Percentiles rank a stretch among this genome's conserved stretches.
Conservation (phyloP, 306 rosid species). For the Medicago lupulina region DNA sequence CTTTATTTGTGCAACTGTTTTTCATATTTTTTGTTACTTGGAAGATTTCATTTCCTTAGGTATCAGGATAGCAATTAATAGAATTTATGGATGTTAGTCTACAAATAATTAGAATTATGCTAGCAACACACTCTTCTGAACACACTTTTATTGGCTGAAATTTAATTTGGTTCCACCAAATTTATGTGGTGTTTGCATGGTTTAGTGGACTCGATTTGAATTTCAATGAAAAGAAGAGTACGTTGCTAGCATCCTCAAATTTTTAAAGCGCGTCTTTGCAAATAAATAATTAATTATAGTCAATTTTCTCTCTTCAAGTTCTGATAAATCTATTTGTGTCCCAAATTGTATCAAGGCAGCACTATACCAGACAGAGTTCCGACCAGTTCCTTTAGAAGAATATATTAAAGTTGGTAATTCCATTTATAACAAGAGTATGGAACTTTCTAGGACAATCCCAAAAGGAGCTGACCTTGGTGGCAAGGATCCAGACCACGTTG, state of each 20-base stretch:
- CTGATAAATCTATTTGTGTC: conserved; percentile 42
- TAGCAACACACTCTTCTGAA: too few species aligned
- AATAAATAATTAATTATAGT: too few species aligned
- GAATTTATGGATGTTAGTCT: not conserved
- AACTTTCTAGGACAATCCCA: conserved; percentile 71
- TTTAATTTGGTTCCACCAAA: not conserved
- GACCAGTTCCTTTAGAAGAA: conserved; percentile 98
- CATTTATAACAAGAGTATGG: conserved; percentile 83
- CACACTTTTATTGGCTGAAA: too few species aligned
- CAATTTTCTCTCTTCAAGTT: conserved; percentile 1
- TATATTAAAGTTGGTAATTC: conserved; percentile 86
- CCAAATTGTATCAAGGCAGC: conserved; percentile 78
- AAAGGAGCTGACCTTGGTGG: conserved; percentile 83
- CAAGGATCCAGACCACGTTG: conserved; percentile 98
- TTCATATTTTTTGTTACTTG: conserved; percentile 2
- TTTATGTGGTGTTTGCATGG: too few species aligned
- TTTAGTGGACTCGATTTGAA: too few species aligned
- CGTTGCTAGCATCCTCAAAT: not conserved
- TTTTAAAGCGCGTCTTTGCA: not conserved
- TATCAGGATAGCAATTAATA: conserved; percentile 10
- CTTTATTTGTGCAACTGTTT: conserved; percentile 1
- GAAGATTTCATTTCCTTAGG: not conserved
- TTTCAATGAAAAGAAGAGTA: too few species aligned
- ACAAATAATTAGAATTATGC: not conserved
- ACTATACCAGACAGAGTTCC: conserved; percentile 88